A percentile compares a stretch with the other conserved stretches of the same genome.
These are phyloP conservation scores for Aspergillus costaricaensis DNA, from an alignment of 2,329 filamentous ascomycete genomes.

Conservation along the genomic window DNA sequence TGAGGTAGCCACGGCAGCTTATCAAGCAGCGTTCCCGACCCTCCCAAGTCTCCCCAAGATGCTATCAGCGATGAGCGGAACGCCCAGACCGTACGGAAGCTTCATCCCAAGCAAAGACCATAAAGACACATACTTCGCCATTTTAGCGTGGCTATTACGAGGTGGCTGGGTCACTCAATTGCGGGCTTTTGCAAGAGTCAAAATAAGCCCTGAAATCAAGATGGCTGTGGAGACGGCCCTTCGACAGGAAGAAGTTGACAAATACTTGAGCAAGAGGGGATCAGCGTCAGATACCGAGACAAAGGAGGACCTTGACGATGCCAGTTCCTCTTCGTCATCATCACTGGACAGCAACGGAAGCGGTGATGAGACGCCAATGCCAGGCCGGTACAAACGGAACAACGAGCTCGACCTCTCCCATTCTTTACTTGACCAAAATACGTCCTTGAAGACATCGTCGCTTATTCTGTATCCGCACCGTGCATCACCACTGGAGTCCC, in stretches of 20 bases:
- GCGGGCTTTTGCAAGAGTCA: conserved; percentile 85
- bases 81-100: conserved; percentile 77
- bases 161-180: conserved; percentile 93
- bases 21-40: conserved; percentile 77
- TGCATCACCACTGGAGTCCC: conserved; percentile 74
- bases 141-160: conserved; percentile 89
- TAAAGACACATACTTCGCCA: conserved; percentile 82
- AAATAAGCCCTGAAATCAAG: conserved; percentile 79
- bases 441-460: conserved; percentile 53
- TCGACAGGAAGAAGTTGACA: conserved; percentile 63
- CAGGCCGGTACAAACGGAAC: conserved; percentile 29
- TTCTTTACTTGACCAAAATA: conserved; percentile 37
- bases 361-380: conserved; percentile 41
- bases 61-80: conserved; percentile 76
- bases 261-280: conserved; percentile 35
- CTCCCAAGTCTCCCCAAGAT: conserved; percentile 83
- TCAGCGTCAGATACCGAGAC: conserved; percentile 17
- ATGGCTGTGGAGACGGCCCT: conserved; percentile 74
- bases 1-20: conserved; percentile 67
- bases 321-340: conserved; percentile 42
- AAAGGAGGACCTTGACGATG: conserved; percentile 25
- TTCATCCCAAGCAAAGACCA: conserved; percentile 87
- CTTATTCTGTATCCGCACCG: conserved; percentile 77
- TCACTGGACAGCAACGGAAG: conserved; percentile 42
- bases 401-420: conserved; percentile 32